phyloP scores from a whole-genome alignment of 352 stramenopile species.

The Sclerospora graminicola region DNA sequence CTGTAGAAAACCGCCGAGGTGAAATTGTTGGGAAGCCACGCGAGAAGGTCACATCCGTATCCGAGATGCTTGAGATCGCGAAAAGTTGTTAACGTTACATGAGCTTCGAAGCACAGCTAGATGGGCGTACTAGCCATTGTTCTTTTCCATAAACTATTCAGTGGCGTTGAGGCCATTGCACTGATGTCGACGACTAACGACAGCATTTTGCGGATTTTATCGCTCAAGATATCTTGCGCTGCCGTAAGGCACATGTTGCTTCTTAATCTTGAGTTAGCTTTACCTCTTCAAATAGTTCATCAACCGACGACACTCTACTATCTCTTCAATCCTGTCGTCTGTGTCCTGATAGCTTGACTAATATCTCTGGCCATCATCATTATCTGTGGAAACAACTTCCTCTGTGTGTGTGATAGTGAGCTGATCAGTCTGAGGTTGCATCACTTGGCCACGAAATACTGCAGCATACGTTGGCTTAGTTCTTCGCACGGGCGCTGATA shows the following conservation, averaged over 20 bases:
- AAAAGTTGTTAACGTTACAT: conserved; percentile 2
- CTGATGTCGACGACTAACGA: no score
- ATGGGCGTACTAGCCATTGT: not conserved
- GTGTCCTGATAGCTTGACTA: not conserved
- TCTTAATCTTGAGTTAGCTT: no score
- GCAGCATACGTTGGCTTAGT: conserved; percentile 45
- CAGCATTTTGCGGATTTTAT: no score
- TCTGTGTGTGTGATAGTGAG: conserved; percentile 2
- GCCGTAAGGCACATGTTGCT: no score
- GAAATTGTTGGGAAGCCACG: conserved; percentile 49
- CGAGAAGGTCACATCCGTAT: conserved; percentile 75
- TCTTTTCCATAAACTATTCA: no score
- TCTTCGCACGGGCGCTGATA: conserved; percentile 61
- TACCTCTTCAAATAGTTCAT: no score
- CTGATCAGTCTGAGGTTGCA: conserved; percentile 10
- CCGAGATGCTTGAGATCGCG: conserved; percentile 54
- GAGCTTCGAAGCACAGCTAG: not conserved
- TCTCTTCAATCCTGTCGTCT: conserved; percentile 1
- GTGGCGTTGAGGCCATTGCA: no score
- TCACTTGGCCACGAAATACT: conserved; percentile 39
- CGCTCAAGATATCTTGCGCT: no score
- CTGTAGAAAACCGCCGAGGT: conserved; percentile 53
- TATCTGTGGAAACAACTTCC: not conserved
- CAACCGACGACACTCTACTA: no score
- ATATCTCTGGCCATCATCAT: conserved; percentile 1